Conservation (phyloP, 345 rosid species). For the Kernera saxatilis region DNA sequence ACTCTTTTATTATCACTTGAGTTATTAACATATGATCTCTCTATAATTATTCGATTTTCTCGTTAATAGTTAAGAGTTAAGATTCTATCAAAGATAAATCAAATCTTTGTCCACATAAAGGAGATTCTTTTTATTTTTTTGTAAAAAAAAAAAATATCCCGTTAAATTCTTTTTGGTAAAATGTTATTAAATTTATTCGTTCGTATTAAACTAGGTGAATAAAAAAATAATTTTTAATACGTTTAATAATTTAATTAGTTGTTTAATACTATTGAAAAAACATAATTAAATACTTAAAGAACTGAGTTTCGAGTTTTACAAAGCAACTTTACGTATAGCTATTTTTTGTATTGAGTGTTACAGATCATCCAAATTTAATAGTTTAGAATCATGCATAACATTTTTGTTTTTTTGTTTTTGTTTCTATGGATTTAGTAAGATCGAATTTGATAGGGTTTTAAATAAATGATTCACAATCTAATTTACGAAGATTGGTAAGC, state of each 20-base stretch:
- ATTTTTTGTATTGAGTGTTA: background rate
- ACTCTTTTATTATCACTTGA: background rate
- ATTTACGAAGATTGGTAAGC: background rate
- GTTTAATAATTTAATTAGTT: background rate
- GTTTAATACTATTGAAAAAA: background rate
- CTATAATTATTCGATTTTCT: background rate
- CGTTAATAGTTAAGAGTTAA: background rate
- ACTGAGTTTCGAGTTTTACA: background rate
- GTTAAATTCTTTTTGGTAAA: background rate
- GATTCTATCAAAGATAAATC: background rate
- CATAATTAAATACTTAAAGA: background rate
- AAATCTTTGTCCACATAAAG: background rate
- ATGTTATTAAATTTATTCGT: background rate
- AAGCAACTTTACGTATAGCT: background rate
- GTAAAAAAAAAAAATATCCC: background rate
- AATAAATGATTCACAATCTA: background rate
- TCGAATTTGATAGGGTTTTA: too few relatives aligned
- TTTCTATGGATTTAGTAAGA: too few relatives aligned
- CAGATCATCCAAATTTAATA: background rate
- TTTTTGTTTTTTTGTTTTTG: too few relatives aligned
- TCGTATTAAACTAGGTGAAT: background rate
- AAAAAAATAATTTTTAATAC: background rate
- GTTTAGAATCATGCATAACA: background rate
- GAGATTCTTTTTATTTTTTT: background rate
- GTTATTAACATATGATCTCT: constrained; percentile 11